Conservation (phyloP, 495 filamentous ascomycete species). For the Penicillium bovifimosum region DNA sequence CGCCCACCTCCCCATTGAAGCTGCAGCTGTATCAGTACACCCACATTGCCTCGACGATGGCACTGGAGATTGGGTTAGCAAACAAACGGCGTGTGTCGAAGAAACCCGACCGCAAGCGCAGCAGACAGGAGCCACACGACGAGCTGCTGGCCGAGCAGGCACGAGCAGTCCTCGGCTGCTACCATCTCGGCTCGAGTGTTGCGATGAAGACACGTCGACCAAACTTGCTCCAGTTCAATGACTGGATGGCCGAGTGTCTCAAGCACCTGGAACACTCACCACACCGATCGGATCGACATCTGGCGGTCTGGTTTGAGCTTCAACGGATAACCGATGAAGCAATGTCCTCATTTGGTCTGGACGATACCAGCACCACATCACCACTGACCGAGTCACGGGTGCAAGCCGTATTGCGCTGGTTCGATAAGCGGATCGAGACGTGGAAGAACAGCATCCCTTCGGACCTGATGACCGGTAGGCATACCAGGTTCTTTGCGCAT, state of each 20-base stretch:
- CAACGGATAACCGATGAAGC: slow-evolving; percentile 46
- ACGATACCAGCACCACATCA: slow-evolving; percentile 40
- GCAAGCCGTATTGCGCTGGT: slow-evolving; percentile 43
- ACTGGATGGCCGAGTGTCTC: slow-evolving; percentile 46
- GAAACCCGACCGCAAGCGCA: slow-evolving; percentile 17
- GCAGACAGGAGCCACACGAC: slow-evolving; percentile 19
- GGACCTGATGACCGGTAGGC: slow-evolving; percentile 39
- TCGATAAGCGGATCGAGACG: slow-evolving; percentile 40
- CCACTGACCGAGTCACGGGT: slow-evolving; percentile 40
- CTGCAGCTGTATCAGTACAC: slow-evolving; percentile 52
- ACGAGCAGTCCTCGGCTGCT: slow-evolving; percentile 44
- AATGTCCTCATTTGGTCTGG: slow-evolving; percentile 43
- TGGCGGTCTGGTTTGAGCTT: slow-evolving; percentile 43
- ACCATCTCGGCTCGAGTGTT: slow-evolving; percentile 44
- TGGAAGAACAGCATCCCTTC: slow-evolving; percentile 39
- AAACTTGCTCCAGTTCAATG: slow-evolving; percentile 45
- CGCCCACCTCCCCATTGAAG: slow-evolving; percentile 41
- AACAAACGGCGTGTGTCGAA: slow-evolving; percentile 26
- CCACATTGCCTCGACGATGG: slow-evolving; percentile 51
- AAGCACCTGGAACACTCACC: slow-evolving; percentile 35
- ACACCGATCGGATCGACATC: slow-evolving; percentile 33
- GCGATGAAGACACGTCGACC: slow-evolving; percentile 48
- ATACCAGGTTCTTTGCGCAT: neutral
- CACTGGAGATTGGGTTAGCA: slow-evolving; percentile 47
- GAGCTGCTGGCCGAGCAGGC: slow-evolving; percentile 38